Conservation (phyloP, 1,139 yeast genomes). For the Lipomyces yarrowii region DNA sequence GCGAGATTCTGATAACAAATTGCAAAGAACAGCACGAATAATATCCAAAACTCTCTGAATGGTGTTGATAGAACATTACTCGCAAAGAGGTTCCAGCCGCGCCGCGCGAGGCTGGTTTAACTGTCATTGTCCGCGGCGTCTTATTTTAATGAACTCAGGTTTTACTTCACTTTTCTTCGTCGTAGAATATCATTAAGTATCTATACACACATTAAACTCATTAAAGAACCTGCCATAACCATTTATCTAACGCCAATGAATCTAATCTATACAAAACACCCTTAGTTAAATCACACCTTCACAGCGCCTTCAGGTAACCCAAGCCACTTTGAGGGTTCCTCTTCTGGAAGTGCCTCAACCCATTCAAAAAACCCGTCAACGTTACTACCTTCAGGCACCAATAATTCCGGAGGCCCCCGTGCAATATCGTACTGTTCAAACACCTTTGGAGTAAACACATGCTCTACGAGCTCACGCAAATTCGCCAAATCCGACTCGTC, state of each 20-base stretch:
- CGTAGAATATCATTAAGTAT: neutral
- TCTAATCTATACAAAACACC: neutral
- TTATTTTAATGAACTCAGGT: too few relatives aligned
- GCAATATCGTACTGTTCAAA: slow-evolving; percentile 46
- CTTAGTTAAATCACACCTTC: neutral
- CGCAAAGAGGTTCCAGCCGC: too few relatives aligned
- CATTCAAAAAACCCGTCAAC: slow-evolving; percentile 50
- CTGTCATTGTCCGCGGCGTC: too few relatives aligned
- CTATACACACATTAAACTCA: neutral
- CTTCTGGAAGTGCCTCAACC: slow-evolving; percentile 59
- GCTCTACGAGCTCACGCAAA: slow-evolving; percentile 40
- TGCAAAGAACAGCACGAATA: too few relatives aligned
- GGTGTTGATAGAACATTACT: too few relatives aligned
- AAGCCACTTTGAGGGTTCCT: slow-evolving; percentile 65
- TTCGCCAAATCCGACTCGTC: slow-evolving; percentile 48
- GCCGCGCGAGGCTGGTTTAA: too few relatives aligned
- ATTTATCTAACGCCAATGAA: neutral
- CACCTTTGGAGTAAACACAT: slow-evolving; percentile 44
- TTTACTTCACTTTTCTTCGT: too few relatives aligned
- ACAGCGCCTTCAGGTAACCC: slow-evolving; percentile 17
- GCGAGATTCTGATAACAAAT: too few relatives aligned
- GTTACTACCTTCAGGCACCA: slow-evolving; percentile 55
- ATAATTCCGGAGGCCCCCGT: slow-evolving; percentile 32
- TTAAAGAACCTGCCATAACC: neutral
- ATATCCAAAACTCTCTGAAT: too few relatives aligned